Conservation (phyloP, 768 basidiomycete species). For the Leccinum longicurvipes region DNA sequence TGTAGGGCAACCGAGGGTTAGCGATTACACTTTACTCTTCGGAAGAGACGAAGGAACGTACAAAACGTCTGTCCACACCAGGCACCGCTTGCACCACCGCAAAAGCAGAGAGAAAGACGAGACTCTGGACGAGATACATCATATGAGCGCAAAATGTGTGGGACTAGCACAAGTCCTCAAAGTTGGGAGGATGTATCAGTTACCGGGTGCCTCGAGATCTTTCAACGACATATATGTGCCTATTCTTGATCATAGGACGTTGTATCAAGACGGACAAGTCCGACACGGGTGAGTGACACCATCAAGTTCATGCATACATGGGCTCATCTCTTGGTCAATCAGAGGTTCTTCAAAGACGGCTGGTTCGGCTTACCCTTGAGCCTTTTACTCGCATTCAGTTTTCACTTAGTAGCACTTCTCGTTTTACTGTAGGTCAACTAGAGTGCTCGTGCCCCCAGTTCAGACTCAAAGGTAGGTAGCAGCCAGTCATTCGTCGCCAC, state of each 20-base stretch:
- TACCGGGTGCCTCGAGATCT: too few species aligned
- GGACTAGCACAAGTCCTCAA: neutral
- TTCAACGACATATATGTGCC: neutral
- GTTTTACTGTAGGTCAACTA: neutral
- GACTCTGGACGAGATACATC: neutral
- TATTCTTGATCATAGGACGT: too few species aligned
- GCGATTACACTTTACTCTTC: too few species aligned
- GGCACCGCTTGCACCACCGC: neutral
- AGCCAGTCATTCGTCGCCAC: neutral
- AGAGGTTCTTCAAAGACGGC: too few species aligned
- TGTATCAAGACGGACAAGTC: too few species aligned
- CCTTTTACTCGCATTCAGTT: too few species aligned
- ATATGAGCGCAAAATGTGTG: neutral
- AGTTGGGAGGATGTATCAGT: neutral
- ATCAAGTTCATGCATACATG: too few species aligned
- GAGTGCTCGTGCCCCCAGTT: neutral
- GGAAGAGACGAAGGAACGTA: neutral
- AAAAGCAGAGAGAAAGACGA: neutral
- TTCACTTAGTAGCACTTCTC: too few species aligned
- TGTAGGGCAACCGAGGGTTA: neutral
- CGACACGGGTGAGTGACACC: too few species aligned
- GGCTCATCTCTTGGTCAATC: too few species aligned
- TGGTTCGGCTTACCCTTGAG: too few species aligned
- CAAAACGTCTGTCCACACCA: neutral
- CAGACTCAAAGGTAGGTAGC: neutral